phyloP scores from a whole-genome alignment of 495 filamentous ascomycete genomes.

The Pyrenopolyporus hunteri region DNA sequence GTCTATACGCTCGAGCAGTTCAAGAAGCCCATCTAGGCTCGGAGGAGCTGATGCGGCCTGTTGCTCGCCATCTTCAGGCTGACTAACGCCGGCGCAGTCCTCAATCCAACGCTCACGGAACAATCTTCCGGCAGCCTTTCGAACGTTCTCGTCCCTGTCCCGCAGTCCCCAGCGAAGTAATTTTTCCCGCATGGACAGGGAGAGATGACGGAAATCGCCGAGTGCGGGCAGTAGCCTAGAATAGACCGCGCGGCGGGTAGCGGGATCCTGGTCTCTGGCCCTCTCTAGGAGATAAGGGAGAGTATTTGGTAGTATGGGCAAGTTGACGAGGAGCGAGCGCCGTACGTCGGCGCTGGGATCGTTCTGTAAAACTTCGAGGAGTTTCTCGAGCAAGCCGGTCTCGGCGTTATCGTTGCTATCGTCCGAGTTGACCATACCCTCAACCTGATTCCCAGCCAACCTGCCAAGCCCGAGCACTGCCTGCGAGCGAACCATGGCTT shows the following conservation, averaged over 20 bases:
- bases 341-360: slow-evolving; percentile 94
- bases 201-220: slow-evolving; percentile 94
- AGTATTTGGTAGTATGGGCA: slow-evolving; percentile 78
- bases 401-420: slow-evolving; percentile 64
- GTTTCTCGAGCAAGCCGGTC: slow-evolving; percentile 72
- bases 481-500: slow-evolving; percentile 87
- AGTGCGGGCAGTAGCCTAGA: slow-evolving; percentile 85
- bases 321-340: slow-evolving; percentile 83
- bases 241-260: slow-evolving; percentile 84
- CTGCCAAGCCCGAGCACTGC: slow-evolving; percentile 89
- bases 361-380: slow-evolving; percentile 92
- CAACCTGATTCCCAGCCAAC: slow-evolving; percentile 78
- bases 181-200: slow-evolving; percentile 94
- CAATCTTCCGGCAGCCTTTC: slow-evolving; percentile 85
- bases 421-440: slow-evolving; percentile 73
- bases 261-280: slow-evolving; percentile 83
- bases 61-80: slow-evolving; percentile 53
- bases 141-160: slow-evolving; percentile 92
- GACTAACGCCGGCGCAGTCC: slow-evolving; percentile 76
- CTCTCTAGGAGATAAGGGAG: slow-evolving; percentile 93
- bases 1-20: slow-evolving; percentile 93
- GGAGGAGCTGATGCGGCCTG: slow-evolving; percentile 62
- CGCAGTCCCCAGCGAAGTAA: slow-evolving; percentile 93
- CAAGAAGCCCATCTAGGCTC: slow-evolving; percentile 76
- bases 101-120: slow-evolving; percentile 97